Evolutionary conservation across 139 green algal species (phyloP).

Genomic region (Gonium pectorale): DNA sequence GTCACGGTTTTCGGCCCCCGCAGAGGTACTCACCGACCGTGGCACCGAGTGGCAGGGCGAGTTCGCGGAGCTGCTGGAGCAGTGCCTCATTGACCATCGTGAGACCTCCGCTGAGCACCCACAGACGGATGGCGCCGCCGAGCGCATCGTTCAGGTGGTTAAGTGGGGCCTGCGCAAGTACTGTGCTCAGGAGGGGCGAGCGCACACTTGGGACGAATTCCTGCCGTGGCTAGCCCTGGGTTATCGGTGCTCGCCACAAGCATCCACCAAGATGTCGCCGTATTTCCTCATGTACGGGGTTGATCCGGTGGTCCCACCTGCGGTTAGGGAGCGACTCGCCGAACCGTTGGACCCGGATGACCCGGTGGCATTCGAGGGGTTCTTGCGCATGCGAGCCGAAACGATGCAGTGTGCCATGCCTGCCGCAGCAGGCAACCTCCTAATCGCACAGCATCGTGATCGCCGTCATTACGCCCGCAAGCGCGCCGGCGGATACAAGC

Average conservation of each 20-base stretch:
- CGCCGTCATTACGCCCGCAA: constrained; percentile 7
- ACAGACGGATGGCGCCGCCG: neutral
- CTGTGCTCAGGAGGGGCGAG: neutral
- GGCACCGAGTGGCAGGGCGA: neutral
- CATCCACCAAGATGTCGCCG: neutral
- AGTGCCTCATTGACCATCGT: constrained; percentile 8
- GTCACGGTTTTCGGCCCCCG: neutral
- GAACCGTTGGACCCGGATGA: constrained; percentile 17
- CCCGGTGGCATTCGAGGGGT: neutral
- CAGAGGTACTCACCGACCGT: neutral
- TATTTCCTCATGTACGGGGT: constrained; percentile 43
- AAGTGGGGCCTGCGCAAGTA: neutral
- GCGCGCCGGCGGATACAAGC: constrained; percentile 12
- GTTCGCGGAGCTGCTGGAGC: neutral
- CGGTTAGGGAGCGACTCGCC: neutral
- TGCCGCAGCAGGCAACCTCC: constrained; percentile 8
- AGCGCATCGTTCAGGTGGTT: neutral
- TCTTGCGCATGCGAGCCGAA: neutral
- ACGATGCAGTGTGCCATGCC: neutral
- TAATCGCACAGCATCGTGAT: constrained; percentile 51
- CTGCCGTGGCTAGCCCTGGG: constrained; percentile 32
- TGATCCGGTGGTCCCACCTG: constrained; percentile 9
- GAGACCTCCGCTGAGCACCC: neutral
- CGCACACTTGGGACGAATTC: neutral
- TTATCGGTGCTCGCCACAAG: constrained; percentile 38